A percentile compares a stretch with the other conserved stretches of the same genome.
phyloP scores from a whole-genome alignment of 768 basidiomycete species.

The Jaapia argillacea region DNA sequence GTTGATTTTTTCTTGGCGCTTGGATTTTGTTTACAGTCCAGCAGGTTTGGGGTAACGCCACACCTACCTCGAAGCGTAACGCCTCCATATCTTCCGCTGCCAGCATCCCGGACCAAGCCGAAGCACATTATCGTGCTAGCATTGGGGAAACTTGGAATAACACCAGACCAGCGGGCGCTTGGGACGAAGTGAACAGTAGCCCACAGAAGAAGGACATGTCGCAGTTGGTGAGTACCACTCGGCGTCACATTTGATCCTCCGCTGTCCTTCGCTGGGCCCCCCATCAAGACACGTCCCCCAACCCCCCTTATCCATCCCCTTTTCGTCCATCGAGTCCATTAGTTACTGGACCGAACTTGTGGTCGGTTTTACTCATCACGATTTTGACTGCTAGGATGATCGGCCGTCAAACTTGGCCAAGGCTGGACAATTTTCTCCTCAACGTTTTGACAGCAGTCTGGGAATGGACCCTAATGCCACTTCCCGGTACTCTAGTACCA shows the following conservation, averaged over 20 bases:
- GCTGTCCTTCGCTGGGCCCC: too few species aligned
- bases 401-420: conserved; percentile 24
- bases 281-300: too few species aligned
- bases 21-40: conserved; percentile 6
- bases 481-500: conserved; percentile 28
- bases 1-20: conserved; percentile 13
- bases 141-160: conserved; percentile 42
- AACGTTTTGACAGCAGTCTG: conserved; percentile 37
- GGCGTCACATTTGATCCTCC: too few species aligned
- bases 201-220: conserved; percentile 41
- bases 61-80: conserved; percentile 44
- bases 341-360: too few species aligned
- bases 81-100: conserved; percentile 52
- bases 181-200: conserved; percentile 46
- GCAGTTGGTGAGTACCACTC: conserved; percentile 30
- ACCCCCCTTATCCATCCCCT: too few species aligned
- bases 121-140: conserved; percentile 35
- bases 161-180: conserved; percentile 39
- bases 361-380: too few species aligned
- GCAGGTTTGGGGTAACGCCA: conserved; percentile 51
- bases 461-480: conserved; percentile 29
- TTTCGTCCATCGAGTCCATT: too few species aligned
- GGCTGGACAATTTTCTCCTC: conserved; percentile 42
- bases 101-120: conserved; percentile 40
- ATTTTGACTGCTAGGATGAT: neutral